Evolutionary conservation across 2,329 filamentous ascomycete species (phyloP), one percentile per base, ranked within the genome.

Genomic region (Emmonsia crescens): DNA sequence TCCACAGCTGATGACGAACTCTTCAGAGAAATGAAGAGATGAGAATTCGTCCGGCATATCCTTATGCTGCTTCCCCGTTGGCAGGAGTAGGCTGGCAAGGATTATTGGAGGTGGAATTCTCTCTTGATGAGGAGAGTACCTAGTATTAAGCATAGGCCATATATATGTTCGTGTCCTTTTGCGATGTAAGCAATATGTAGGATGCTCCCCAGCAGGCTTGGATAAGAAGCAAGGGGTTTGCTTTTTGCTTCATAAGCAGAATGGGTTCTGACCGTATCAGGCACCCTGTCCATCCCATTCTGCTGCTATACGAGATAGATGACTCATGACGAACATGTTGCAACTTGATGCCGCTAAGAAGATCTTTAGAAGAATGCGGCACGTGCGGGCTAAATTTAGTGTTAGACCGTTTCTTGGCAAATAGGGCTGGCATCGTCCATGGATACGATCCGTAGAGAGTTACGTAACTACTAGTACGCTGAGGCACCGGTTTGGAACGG

Each of bases 1-100:
- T 44, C 66, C 66, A 19, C 65, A 64, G 40, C 61, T 62, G 56
- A 66, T 59, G 21, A 60, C 62, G 52, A 67, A 67, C n/a, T 44
- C 33, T n/a, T 66, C 62, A 27, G 57, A 62, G 42, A 64, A 60
- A 46, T 64, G 60, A 3, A 61, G 57, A 29, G 52, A 49, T 31
- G 36, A 44, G 27, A 36, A 38, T n/a, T 36, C 46, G 16, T 38
- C 38, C 19, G 57, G 19, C 46, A 49, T 51, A 29, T 31, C 31
- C 29, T 40, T 51, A 19, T 49, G 36, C n/a, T 31, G 44, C n/a
- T 38, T 16, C 21, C 33, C 52, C 10, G 24, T 27, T 27, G 19
- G 31, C 2, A 4, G 33, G 52, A 55, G 9, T 4, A 19, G 31
- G 52, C 10, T 38, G 24, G 16, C 14, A 19, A 31, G 5, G 24